phyloP scores from a whole-genome alignment of 345 rosid species.

The Syzygium aqueum region DNA sequence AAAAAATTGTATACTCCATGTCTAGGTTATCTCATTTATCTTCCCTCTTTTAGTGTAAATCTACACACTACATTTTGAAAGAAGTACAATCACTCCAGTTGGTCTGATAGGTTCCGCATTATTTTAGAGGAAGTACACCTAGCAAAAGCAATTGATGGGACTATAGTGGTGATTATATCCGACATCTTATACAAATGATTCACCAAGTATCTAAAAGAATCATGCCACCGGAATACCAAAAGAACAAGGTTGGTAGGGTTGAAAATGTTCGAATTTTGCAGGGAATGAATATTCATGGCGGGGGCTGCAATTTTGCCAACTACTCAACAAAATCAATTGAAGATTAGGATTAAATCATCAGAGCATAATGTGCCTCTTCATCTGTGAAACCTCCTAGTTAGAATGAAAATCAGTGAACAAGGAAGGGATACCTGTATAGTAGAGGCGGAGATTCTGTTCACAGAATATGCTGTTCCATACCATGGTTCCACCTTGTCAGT shows the following conservation, averaged over 20 bases:
- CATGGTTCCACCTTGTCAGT: constrained; percentile 79
- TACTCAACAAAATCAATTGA: not conserved
- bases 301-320: not conserved
- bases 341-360: not conserved
- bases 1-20: not conserved
- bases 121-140: not conserved
- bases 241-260: not conserved
- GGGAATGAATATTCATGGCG: not conserved
- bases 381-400: not conserved
- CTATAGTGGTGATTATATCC: not conserved
- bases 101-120: not conserved
- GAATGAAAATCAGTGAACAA: constrained; percentile 1
- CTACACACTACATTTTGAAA: not conserved
- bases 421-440: constrained; percentile 43
- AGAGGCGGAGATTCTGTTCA: constrained; percentile 45
- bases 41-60: not conserved
- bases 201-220: not conserved
- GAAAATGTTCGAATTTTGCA: not conserved
- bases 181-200: not conserved
- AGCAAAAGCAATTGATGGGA: not conserved
- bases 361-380: not conserved
- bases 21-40: not conserved
- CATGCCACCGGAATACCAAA: not conserved
- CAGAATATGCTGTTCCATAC: constrained; percentile 77
- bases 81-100: not conserved